Evolutionary conservation across 1,139 yeast species (phyloP).

Genomic region (Kodamaea sp.): DNA sequence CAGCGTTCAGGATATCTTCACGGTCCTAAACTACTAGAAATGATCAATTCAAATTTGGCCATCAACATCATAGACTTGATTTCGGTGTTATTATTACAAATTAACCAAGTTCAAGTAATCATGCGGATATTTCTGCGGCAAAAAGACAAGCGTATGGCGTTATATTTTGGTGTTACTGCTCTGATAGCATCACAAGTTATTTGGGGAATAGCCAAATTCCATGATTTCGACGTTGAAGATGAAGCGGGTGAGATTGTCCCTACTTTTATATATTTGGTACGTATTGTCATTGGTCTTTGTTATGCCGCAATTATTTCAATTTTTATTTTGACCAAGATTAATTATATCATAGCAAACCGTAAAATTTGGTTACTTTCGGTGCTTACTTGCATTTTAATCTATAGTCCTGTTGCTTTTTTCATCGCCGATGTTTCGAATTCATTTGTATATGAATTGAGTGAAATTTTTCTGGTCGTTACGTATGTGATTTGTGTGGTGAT

Average conservation of each 20-base stretch:
- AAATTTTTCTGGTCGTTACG: slow-evolving; percentile 65
- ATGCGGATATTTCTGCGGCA: slow-evolving; percentile 70
- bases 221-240: slow-evolving; percentile 28
- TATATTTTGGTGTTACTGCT: slow-evolving; percentile 57
- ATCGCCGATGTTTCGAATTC: slow-evolving; percentile 72
- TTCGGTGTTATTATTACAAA: slow-evolving; percentile 56
- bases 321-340: slow-evolving; percentile 53
- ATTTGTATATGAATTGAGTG: slow-evolving; percentile 70
- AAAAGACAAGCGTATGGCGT: slow-evolving; percentile 64
- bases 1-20: slow-evolving; percentile 56
- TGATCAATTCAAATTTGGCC: slow-evolving; percentile 44
- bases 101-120: slow-evolving; percentile 74
- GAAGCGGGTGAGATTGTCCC: slow-evolving; percentile 63
- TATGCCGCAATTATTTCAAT: slow-evolving; percentile 67
- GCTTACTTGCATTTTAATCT: slow-evolving; percentile 55
- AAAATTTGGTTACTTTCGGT: slow-evolving; percentile 54
- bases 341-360: slow-evolving; percentile 49
- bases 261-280: slow-evolving; percentile 72
- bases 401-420: slow-evolving; percentile 70
- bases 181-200: slow-evolving; percentile 59
- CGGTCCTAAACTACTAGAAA: slow-evolving; percentile 46
- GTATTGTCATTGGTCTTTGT: slow-evolving; percentile 70
- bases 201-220: slow-evolving; percentile 66
- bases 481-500: slow-evolving; percentile 72
- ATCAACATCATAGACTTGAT: slow-evolving; percentile 63